These are phyloP conservation scores for Neurospora sp. DNA, from an alignment of 495 filamentous ascomycete species.

Conservation along the genomic window DNA sequence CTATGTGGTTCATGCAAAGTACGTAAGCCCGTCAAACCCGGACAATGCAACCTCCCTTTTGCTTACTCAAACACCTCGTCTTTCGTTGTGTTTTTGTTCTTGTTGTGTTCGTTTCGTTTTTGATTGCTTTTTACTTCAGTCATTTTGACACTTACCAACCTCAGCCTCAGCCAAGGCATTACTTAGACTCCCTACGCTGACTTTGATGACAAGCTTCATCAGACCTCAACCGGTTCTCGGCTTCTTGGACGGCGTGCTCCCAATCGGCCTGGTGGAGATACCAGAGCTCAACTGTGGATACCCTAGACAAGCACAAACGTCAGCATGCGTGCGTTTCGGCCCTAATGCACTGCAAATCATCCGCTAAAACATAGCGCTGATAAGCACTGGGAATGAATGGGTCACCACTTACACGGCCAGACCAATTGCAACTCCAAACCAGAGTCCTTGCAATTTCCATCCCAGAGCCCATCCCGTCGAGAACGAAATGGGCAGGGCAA, in stretches of 20 bases:
- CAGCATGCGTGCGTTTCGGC: neutral
- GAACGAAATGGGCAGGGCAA: constrained; percentile 71
- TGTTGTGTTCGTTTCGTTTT: neutral
- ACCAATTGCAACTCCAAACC: constrained; percentile 59
- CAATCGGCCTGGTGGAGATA: constrained; percentile 21
- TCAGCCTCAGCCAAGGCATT: neutral
- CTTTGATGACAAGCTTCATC: constrained; percentile 11
- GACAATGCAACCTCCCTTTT: neutral
- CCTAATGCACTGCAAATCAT: neutral
- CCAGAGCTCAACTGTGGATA: constrained; percentile 17
- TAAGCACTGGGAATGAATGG: neutral
- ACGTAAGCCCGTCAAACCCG: neutral
- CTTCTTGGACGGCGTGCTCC: constrained; percentile 21
- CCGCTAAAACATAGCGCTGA: neutral
- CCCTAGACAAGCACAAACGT: constrained; percentile 1
- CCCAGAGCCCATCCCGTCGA: constrained; percentile 54
- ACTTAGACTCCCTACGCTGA: neutral
- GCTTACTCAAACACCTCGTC: neutral
- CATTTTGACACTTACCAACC: neutral
- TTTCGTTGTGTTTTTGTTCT: neutral
- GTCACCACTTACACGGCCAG: constrained; percentile 33
- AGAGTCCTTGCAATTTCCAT: constrained; percentile 62
- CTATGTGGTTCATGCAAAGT: neutral
- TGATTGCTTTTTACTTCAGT: neutral
- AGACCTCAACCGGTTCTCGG: constrained; percentile 17